Evolutionary conservation across 805 yeast genomes (phyloP).

Genomic region (Hanseniaspora occidentalis): DNA sequence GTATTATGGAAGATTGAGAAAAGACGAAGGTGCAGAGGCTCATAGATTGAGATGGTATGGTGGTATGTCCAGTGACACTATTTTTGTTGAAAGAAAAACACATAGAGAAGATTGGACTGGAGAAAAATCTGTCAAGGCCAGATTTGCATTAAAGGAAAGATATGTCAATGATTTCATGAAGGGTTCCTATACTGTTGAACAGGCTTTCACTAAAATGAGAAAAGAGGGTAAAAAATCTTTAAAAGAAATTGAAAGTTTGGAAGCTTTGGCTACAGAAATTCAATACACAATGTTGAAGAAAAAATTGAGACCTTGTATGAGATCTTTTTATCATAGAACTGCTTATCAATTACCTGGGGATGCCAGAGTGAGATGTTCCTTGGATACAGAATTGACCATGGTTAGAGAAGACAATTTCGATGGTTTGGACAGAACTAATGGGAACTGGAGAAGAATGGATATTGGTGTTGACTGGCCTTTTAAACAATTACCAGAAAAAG

Average conservation of each 20-base stretch:
- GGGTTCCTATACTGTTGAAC: slow-evolving; percentile 78
- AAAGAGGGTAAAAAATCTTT: slow-evolving; percentile 81
- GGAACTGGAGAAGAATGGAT: slow-evolving; percentile 97
- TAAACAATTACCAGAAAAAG: slow-evolving; percentile 67
- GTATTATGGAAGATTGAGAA: slow-evolving; percentile 86
- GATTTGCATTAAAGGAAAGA: slow-evolving; percentile 86
- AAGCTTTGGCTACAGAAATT: slow-evolving; percentile 83
- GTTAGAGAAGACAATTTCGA: slow-evolving; percentile 96
- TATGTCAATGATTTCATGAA: slow-evolving; percentile 72
- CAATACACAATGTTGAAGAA: slow-evolving; percentile 82
- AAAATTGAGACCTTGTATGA: slow-evolving; percentile 82
- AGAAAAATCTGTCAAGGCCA: slow-evolving; percentile 96
- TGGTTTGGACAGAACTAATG: slow-evolving; percentile 77
- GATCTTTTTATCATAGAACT: slow-evolving; percentile 95
- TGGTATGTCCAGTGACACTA: slow-evolving; percentile 85
- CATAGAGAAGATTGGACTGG: slow-evolving; percentile 99
- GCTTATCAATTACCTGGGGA: slow-evolving; percentile 99
- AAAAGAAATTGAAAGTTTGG: slow-evolving; percentile 83
- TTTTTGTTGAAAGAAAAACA: slow-evolving; percentile 93
- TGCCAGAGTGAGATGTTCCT: slow-evolving; percentile 95
- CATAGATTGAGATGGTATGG: slow-evolving; percentile 98
- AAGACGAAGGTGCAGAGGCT: slow-evolving; percentile 98
- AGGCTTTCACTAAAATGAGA: slow-evolving; percentile 85
- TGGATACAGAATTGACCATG: slow-evolving; percentile 95
- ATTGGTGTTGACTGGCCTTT: slow-evolving; percentile 98